phyloP scores from a whole-genome alignment of 2,329 filamentous ascomycete genomes.

The Cladosporium sp. region DNA sequence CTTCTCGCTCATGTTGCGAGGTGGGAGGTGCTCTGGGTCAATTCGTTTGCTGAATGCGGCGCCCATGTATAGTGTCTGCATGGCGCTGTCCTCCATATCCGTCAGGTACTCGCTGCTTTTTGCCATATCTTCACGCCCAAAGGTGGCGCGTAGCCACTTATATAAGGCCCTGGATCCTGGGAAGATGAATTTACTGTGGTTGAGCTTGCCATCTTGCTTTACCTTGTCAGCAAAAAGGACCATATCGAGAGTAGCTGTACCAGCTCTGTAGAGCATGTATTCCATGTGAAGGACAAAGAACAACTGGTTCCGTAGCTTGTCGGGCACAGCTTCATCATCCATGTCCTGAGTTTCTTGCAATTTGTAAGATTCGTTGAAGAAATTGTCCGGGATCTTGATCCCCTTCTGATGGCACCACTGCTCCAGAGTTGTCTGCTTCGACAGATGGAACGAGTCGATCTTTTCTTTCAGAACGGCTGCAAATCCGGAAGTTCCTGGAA shows the following conservation, averaged over 20 bases:
- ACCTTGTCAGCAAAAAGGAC: slow-evolving; percentile 68
- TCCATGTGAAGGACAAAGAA: slow-evolving; percentile 72
- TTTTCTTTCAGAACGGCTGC: slow-evolving; percentile 54
- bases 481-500: slow-evolving; percentile 62
- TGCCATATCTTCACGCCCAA: slow-evolving; percentile 55
- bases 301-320: slow-evolving; percentile 66
- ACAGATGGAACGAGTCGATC: slow-evolving; percentile 56
- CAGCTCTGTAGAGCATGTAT: slow-evolving; percentile 62
- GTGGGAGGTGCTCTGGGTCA: slow-evolving; percentile 73
- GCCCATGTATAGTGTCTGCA: slow-evolving; percentile 63
- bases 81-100: slow-evolving; percentile 56
- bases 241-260: slow-evolving; percentile 62
- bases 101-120: slow-evolving; percentile 57
- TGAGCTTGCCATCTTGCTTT: slow-evolving; percentile 63
- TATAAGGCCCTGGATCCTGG: slow-evolving; percentile 62
- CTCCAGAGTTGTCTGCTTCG: slow-evolving; percentile 60
- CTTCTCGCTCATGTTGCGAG: slow-evolving; percentile 59
- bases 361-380: slow-evolving; percentile 48
- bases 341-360: slow-evolving; percentile 45
- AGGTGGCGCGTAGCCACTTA: slow-evolving; percentile 63
- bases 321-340: slow-evolving; percentile 58
- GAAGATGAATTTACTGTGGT: slow-evolving; percentile 62
- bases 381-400: slow-evolving; percentile 51
- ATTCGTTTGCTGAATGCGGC: slow-evolving; percentile 62
- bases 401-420: slow-evolving; percentile 49